Conservation (phyloP, 768 basidiomycete species). For the Tephrocybe rancida region DNA sequence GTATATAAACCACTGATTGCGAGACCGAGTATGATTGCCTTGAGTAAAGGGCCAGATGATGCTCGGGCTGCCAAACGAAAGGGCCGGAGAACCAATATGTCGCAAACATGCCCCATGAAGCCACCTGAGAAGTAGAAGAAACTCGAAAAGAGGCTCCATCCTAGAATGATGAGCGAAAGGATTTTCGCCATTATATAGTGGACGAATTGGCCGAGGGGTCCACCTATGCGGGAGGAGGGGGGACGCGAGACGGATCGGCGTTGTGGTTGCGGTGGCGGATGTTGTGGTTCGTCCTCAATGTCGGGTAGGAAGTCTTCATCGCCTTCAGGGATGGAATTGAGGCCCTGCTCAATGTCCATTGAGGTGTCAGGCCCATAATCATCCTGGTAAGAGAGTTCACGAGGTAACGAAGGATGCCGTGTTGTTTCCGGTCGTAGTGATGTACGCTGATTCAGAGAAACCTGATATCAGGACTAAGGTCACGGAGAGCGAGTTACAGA, state of each 20-base stretch:
- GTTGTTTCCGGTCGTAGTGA: constrained; percentile 38
- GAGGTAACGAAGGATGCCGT: constrained; percentile 35
- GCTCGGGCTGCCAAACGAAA: constrained; percentile 36
- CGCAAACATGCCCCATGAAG: constrained; percentile 49
- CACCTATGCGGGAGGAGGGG: constrained; percentile 39
- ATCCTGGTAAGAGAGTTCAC: constrained; percentile 26
- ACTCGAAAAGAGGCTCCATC: constrained; percentile 34
- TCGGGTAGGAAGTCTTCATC: constrained; percentile 46
- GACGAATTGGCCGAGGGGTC: constrained; percentile 42
- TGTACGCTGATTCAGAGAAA: constrained; percentile 27
- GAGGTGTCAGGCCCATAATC: constrained; percentile 36
- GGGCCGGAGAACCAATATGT: constrained; percentile 53
- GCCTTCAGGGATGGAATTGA: constrained; percentile 66
- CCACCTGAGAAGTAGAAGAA: constrained; percentile 47
- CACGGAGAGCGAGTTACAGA: constrained; percentile 4
- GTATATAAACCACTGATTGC: constrained; percentile 49
- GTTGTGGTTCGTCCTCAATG: constrained; percentile 21
- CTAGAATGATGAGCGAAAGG: constrained; percentile 21
- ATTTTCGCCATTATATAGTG: constrained; percentile 28
- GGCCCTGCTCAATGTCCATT: constrained; percentile 49
- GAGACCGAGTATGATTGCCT: constrained; percentile 44
- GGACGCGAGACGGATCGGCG: constrained; percentile 34
- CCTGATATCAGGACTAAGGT: constrained; percentile 15
- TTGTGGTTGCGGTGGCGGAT: constrained; percentile 11
- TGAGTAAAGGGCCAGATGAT: constrained; percentile 28